Percentiles rank a stretch among this genome's conserved stretches.
phyloP scores from a whole-genome alignment of 441 rosid genomes.

The Jatropha podagrica region DNA sequence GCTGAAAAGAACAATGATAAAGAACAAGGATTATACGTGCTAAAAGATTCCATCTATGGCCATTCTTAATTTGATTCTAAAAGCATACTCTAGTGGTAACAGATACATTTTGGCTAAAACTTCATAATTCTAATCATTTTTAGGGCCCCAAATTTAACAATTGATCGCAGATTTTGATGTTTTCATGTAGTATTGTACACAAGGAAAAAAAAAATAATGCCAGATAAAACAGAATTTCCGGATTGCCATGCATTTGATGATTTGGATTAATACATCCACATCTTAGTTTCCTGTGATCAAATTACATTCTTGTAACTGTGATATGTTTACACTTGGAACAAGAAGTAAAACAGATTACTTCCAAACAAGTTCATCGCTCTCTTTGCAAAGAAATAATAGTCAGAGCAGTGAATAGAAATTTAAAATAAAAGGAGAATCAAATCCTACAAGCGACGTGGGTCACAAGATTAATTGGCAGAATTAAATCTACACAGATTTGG shows the following conservation, averaged over 20 bases:
- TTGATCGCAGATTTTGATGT: too few relatives aligned
- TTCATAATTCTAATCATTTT: neutral
- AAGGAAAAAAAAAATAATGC: neutral
- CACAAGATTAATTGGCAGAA: too few relatives aligned
- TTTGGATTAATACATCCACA: neutral
- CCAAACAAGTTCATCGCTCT: too few relatives aligned
- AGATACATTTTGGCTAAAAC: neutral
- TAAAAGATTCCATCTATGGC: neutral
- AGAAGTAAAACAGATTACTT: neutral
- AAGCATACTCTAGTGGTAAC: neutral
- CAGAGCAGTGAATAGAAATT: too few relatives aligned
- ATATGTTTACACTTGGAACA: neutral
- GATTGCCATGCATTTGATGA: neutral
- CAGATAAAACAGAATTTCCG: neutral
- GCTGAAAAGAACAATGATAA: too few relatives aligned
- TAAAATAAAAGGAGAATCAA: too few relatives aligned
- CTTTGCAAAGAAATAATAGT: too few relatives aligned
- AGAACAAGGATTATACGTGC: too few relatives aligned
- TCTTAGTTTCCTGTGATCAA: neutral
- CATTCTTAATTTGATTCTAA: neutral
- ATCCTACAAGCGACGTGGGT: too few relatives aligned
- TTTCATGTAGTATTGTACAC: neutral
- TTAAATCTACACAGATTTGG: too few relatives aligned
- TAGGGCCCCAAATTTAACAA: neutral
- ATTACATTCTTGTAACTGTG: neutral